Conservation (phyloP, 2,329 filamentous ascomycete genomes). For the Thielaviopsis musarum region DNA sequence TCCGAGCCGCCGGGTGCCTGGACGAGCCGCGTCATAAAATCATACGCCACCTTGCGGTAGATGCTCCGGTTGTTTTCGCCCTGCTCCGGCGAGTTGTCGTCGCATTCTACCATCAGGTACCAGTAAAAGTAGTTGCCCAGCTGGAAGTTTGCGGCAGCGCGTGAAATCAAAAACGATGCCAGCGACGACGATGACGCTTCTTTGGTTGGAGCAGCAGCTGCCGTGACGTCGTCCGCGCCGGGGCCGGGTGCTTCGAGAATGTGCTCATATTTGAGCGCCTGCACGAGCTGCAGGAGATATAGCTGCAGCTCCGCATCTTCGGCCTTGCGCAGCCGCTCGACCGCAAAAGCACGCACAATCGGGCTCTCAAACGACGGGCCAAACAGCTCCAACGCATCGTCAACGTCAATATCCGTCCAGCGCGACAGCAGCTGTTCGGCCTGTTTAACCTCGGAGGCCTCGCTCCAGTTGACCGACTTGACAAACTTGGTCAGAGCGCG, state of each 20-base stretch:
- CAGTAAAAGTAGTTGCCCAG: constrained; percentile 93
- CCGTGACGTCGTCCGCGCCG: constrained; percentile 33
- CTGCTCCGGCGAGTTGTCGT: constrained; percentile 65
- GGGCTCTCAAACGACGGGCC: constrained; percentile 83
- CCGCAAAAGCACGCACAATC: constrained; percentile 79
- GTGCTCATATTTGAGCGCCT: constrained; percentile 86
- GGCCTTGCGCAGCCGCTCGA: constrained; percentile 77
- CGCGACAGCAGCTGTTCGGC: constrained; percentile 78
- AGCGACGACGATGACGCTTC: constrained; percentile 56
- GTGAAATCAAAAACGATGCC: constrained; percentile 72
- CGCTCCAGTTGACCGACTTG: constrained; percentile 91
- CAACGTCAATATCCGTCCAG: constrained; percentile 94
- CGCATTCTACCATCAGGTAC: constrained; percentile 97
- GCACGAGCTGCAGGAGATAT: constrained; percentile 85
- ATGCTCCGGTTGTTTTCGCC: constrained; percentile 61
- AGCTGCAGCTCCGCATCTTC: constrained; percentile 83
- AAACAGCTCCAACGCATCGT: constrained; percentile 85
- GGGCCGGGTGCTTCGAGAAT: constrained; percentile 36
- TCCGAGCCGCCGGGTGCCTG: constrained; percentile 53
- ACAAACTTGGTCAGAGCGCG: constrained; percentile 89
- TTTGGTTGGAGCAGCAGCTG: neutral
- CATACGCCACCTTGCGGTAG: constrained; percentile 84
- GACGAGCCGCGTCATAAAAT: constrained; percentile 84
- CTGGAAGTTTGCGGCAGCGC: constrained; percentile 75
- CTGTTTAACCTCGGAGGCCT: constrained; percentile 69